A percentile compares a stretch with the other conserved stretches of the same genome.
Evolutionary conservation across 257 asterid genomes (phyloP).

Genomic region (Solanum bukasovii): DNA sequence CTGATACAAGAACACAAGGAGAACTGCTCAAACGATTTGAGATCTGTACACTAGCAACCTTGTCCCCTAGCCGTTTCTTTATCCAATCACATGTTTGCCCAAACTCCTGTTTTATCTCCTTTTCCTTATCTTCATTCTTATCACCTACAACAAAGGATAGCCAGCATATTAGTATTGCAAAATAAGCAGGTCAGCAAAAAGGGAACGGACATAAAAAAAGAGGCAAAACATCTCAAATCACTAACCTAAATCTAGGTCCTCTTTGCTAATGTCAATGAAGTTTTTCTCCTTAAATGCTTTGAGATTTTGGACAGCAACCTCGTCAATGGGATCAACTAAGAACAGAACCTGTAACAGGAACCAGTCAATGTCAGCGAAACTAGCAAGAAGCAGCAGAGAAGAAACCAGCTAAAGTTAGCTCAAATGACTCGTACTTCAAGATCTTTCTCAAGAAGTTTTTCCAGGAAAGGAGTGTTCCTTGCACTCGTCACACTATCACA

Average conservation of each 20-base stretch:
- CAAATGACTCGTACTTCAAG: constrained; percentile 50
- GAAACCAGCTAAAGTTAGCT: constrained; percentile 1
- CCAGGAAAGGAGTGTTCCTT: constrained; percentile 87
- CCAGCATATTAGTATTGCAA: neutral
- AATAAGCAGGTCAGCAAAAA: neutral
- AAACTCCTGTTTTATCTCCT: constrained; percentile 78
- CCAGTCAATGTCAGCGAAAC: neutral
- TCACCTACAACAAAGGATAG: constrained; percentile 46
- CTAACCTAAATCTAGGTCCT: constrained; percentile 94
- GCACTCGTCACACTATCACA: constrained; percentile 89
- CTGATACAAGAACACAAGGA: constrained; percentile 96
- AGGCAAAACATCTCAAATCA: neutral
- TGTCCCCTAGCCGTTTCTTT: constrained; percentile 67
- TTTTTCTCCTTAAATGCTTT: constrained; percentile 81
- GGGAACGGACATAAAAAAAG: neutral
- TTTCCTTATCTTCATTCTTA: constrained; percentile 79
- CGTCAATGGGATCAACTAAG: constrained; percentile 93
- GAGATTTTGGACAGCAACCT: constrained; percentile 83
- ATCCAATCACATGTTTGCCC: constrained; percentile 92
- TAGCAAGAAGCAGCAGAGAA: neutral
- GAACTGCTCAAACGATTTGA: constrained; percentile 85
- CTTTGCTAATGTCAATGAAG: constrained; percentile 89
- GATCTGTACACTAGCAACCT: constrained; percentile 82
- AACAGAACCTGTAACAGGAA: constrained; percentile 56
- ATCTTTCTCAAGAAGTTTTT: constrained; percentile 82